These are phyloP conservation scores for Colletotrichum brevisporum DNA, from an alignment of 2,329 filamentous ascomycete genomes.

Conservation along the genomic window DNA sequence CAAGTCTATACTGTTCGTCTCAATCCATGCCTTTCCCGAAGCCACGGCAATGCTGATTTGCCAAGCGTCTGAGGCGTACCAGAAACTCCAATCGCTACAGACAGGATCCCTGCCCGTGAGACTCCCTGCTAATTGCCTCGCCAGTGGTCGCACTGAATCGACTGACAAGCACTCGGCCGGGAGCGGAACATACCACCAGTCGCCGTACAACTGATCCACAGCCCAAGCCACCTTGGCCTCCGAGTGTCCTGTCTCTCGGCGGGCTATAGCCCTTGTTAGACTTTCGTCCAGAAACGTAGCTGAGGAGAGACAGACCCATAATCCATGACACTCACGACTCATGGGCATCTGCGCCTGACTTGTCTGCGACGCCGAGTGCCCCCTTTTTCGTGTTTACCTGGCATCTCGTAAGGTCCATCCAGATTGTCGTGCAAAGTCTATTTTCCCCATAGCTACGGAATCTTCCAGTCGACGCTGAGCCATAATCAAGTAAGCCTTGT, in stretches of 20 bases:
- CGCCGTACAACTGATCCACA: not conserved
- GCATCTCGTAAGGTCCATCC: too few species aligned
- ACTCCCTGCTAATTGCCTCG: too few species aligned
- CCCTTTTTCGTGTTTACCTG: not conserved
- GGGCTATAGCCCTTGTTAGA: not conserved
- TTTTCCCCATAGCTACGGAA: not conserved
- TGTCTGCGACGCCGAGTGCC: not conserved
- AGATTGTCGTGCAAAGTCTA: not conserved
- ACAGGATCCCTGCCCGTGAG: not conserved
- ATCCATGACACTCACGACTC: constrained; percentile 24
- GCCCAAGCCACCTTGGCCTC: not conserved
- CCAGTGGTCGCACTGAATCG: not conserved
- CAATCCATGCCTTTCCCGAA: not conserved
- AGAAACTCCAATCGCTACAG: not conserved
- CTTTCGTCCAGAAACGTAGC: constrained; percentile 19
- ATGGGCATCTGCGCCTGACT: not conserved
- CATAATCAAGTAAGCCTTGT: not conserved
- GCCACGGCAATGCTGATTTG: not conserved
- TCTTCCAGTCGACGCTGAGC: not conserved
- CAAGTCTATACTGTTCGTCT: not conserved
- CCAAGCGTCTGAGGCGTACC: not conserved
- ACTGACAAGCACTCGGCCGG: not conserved
- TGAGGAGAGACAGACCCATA: constrained; percentile 4
- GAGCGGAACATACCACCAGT: not conserved
- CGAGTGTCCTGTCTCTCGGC: not conserved